Evolutionary conservation across 345 rosid species (phyloP), one percentile per base, ranked within the genome.

Genomic region (Aurinia saxatilis): DNA sequence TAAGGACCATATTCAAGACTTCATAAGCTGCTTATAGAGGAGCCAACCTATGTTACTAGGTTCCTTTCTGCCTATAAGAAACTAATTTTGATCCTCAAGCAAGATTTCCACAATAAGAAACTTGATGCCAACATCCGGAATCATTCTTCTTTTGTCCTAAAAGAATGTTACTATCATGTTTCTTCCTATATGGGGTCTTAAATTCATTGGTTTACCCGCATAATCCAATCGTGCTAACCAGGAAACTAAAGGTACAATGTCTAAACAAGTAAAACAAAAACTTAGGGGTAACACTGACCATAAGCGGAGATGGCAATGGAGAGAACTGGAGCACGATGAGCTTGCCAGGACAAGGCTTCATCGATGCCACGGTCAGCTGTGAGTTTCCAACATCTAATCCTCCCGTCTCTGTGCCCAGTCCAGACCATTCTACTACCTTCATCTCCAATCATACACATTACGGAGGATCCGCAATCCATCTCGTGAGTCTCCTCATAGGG

Each of bases 321-420:
- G 58, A 85, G 79, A 30, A 85, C 90, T 0, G 95, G 90, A 17
- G 90, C 90, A 19, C 89, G 89, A 74, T 93, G 99, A 60, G 92
- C 95, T 63, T 79, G 90, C 97, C 99, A 90, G 1, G 88, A 82
- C 25, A 86, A 78, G 2, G 74, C 69, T 64, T 93, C 97, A 66
- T 70, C 78, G 64, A 90, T 78, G 10, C 52, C 59, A 50, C 15
- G 55, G 3, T 49, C 53, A 59, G 12, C 57, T 17, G 50, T 74
- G 74, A 77, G 73, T 75, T 74, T 85, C 99, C 97, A 93, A 64
- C 95, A 81, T 58, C 76, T 75, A 23, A 93, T 79, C 72, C 67
- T 84, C 16, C 99, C 99, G 30, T 90, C 99, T 50, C 80, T 86
- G 58, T 93, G 99, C 45, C 99, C 96, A 59, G 81, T 90, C 99